A percentile compares a stretch with the other conserved stretches of the same genome.
These are phyloP conservation scores for Colletotrichum orchidophilum DNA, from an alignment of 2,329 filamentous ascomycete genomes.

Conservation along the genomic window DNA sequence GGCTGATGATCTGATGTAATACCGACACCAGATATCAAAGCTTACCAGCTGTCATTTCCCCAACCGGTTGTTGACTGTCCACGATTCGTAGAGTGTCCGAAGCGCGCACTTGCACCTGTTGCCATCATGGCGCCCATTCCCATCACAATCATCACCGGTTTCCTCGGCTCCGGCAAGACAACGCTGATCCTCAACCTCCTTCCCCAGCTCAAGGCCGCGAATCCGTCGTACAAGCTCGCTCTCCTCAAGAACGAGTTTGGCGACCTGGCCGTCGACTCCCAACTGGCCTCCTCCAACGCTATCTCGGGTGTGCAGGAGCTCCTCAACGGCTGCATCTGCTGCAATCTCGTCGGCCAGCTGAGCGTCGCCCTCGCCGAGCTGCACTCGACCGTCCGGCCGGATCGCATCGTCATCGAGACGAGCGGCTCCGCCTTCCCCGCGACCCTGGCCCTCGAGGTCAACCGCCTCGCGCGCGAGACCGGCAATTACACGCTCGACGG, in stretches of 20 bases:
- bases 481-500: constrained; percentile 82
- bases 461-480: constrained; percentile 77
- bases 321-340: constrained; percentile 98
- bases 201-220: constrained; percentile 82
- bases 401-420: constrained; percentile 95
- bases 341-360: constrained; percentile 94
- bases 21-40: constrained; percentile 25
- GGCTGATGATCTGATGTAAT: constrained; percentile 13
- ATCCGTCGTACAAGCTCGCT: constrained; percentile 83
- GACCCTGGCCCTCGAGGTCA: constrained; percentile 90
- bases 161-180: constrained; percentile 95
- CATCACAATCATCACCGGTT: constrained; percentile 95
- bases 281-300: constrained; percentile 83
- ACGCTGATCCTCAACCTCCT: constrained; percentile 94
- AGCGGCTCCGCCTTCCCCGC: constrained; percentile 88
- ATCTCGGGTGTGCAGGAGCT: constrained; percentile 93
- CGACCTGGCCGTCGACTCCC: constrained; percentile 91
- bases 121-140: constrained; percentile 74
- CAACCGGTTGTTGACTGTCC: background rate
- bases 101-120: background rate
- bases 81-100: background rate
- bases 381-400: constrained; percentile 65
- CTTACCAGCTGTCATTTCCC: background rate
- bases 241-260: constrained; percentile 99
- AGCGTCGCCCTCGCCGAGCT: constrained; percentile 82